Evolutionary conservation across 176 grass and related monocot species (phyloP), one percentile per base, ranked within the genome.

Genomic region (Elaeis guineensis): DNA sequence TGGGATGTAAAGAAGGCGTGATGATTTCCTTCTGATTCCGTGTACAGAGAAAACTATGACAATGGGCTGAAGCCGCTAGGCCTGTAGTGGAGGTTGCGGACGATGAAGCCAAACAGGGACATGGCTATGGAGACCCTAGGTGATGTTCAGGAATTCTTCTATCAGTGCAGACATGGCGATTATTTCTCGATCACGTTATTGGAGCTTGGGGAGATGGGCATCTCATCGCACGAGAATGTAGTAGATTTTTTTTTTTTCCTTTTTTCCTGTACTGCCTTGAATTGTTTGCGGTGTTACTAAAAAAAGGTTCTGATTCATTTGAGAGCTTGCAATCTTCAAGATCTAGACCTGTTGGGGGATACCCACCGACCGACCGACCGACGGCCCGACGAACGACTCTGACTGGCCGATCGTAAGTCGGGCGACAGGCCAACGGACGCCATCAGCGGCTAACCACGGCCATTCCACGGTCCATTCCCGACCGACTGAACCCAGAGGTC

Each of bases 81-180:
- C 64, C 68, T 56, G 82, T 64, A 55, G 9, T 82, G 17, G 80
- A 75, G 58, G 25, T 90, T 49, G 52, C 87, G 23, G 86, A 80
- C 14, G 35, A 75, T 50, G 83, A 96, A 73, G 72, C 90, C 30
- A 75, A 88, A 57, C 64, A 90, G 5, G 3, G 83, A 96, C 54
- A 91, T 97, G 87, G 72, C 35, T 16, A 7, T 85, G 1, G 80
- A 91, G 30, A 73, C 17, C 24, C 55, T 49, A 16, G 75, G 50
- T 26, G 83, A 74, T 52, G 6, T 55, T 19, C 54, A 65, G 39
- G 80, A 85, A 50, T 60, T 97, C 22, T 16, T 82, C 17, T 78
- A 85, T 20, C 63, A 80, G 60, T 97, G 92, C 52, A 82, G 87
- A 14, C 91, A 80, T 44, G 81, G 87, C 57, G 81, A 91, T 61